These are phyloP conservation scores for Jaapia argillacea DNA, from an alignment of 768 basidiomycete species.

Conservation along the genomic window DNA sequence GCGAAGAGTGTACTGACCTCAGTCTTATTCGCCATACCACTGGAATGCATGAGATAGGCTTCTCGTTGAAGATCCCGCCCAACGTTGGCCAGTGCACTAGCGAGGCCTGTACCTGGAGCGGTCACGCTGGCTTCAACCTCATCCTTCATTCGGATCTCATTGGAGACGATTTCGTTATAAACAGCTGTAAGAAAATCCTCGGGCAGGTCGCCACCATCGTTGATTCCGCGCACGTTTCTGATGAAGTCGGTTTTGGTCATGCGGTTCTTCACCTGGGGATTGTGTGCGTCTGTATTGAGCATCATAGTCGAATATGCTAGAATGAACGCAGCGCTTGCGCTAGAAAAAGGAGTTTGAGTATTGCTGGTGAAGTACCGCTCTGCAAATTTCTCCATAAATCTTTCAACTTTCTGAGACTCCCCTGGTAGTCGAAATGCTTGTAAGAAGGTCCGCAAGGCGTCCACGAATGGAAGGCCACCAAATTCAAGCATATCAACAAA, in stretches of 20 bases:
- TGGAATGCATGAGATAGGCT: constrained; percentile 90
- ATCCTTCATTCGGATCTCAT: constrained; percentile 99
- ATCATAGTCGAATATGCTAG: constrained; percentile 92
- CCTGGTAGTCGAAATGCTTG: constrained; percentile 97
- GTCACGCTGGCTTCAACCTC: constrained; percentile 63
- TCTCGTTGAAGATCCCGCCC: constrained; percentile 94
- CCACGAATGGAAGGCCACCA: constrained; percentile 69
- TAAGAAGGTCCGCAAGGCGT: constrained; percentile 82
- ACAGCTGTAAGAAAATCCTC: constrained; percentile 73
- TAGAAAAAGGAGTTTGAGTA: constrained; percentile 75
- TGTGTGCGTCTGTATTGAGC: constrained; percentile 97
- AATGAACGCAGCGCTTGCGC: constrained; percentile 92
- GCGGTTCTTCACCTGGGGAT: constrained; percentile 85
- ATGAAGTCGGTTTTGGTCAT: constrained; percentile 91
- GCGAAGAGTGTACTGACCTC: constrained; percentile 65
- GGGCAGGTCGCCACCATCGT: constrained; percentile 81
- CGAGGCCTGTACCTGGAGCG: constrained; percentile 56
- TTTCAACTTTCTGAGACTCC: constrained; percentile 97
- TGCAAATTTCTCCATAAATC: constrained; percentile 98
- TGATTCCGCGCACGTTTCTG: constrained; percentile 95
- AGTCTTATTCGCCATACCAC: constrained; percentile 94
- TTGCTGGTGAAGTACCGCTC: constrained; percentile 93
- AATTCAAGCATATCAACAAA: constrained; percentile 94
- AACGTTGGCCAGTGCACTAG: constrained; percentile 76
- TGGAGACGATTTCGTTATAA: constrained; percentile 83